Base-by-base conservation (phyloP, 495 filamentous ascomycete species). In the Oidiodendron maius region DNA sequence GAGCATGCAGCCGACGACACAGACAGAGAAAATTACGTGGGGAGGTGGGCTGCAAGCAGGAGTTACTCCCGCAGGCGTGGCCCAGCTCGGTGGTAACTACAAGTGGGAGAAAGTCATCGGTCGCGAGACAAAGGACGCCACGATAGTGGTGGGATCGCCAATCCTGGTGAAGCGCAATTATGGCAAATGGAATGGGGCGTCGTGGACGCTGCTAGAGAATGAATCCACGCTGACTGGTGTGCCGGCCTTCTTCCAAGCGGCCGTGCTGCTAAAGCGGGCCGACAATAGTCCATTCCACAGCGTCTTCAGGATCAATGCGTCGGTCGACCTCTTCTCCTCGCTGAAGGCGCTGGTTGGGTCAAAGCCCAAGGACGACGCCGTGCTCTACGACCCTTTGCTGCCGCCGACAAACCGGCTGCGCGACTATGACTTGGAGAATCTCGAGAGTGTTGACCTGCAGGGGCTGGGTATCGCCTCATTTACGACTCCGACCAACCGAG, bases 171-270 rank as follows among this genome's bases (percentile, higher is more conserved):
- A 52, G 20, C 36, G 52, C 17, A 46, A 56, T 34, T 51, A 32
- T 22, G 59, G 57, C 12, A 44, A 52, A 22, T 17, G 42, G n/a
- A 52, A 54, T 16, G 34, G 23, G 4, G 55, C 48, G 4, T 45
- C 37, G 3, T 63, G 62, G 62, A 48, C 50, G 1, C 38, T 63
- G 5, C 8, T 50, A 13, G 62, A 63, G 44, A 59, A 64, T 35
- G 6, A 21, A 13, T 40, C 40, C 4, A 42, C 44, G 9, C 50
- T 57, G 44, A 55, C 52, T 2, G 62, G 62, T 1, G 57, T 61
- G 1, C 61, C 60, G 0, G 46, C 30, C 2, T 43, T 44, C 16
- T 22, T 64, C 6, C 48, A 53, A 9, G 50, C 52, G 12, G 58
- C 55, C 12, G 56, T 64, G 8, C 11, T 64, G 41, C 42, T 64